Base-by-base conservation (phyloP, 1,284 basidiomycete species). In the Pseudozyma hubeiensis region DNA sequence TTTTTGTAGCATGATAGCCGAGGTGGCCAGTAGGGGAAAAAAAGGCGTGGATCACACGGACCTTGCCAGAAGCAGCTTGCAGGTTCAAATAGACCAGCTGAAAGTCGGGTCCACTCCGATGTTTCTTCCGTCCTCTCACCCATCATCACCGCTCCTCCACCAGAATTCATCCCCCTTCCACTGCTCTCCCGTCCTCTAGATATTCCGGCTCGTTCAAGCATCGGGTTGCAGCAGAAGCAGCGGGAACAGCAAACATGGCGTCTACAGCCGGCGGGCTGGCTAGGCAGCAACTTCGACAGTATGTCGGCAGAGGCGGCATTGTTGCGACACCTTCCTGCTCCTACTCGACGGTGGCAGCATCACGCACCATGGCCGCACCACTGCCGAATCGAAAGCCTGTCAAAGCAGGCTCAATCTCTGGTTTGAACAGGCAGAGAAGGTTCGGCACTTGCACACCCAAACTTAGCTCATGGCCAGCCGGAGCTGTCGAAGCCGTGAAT, bases 381-480 rank as follows among this genome's bases (percentile, higher is more conserved):
- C 10, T 37, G 35, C 35, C 35, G 35, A 4, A 24, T 24, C 24
- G 24, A 24, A 24, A 24, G 24, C 24, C 24, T 24, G 24, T 24
- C 24, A 24, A 24, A 24, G 24, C 24, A 24, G 24, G 24, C 24
- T 24, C 24, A 24, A 24, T 24, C 24, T 24, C 24, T 24, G 24
- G 24, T 4, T 24, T 24, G 24, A 24, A 24, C 24, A 24, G 11
- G 13, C 60, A 37, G 17, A 30, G 47, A 35, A 40, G 17, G 14
- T 59, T 76, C 34, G 41, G 52, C 53, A 47, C 55, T 31, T 70
- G 61, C 10, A 7, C 50, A 1, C 6, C 31, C 24, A 24, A 16
- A 8, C 34, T 34, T 17, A 77, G 75, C 75, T 58, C 71, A 0
- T 77, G 75, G 75, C 75, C 75, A 0, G 64, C 56, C 1, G 66